Evolutionary conservation across 2,329 filamentous ascomycete species (phyloP), one percentile per base, ranked within the genome.

Genomic region (Canariomyces notabilis): DNA sequence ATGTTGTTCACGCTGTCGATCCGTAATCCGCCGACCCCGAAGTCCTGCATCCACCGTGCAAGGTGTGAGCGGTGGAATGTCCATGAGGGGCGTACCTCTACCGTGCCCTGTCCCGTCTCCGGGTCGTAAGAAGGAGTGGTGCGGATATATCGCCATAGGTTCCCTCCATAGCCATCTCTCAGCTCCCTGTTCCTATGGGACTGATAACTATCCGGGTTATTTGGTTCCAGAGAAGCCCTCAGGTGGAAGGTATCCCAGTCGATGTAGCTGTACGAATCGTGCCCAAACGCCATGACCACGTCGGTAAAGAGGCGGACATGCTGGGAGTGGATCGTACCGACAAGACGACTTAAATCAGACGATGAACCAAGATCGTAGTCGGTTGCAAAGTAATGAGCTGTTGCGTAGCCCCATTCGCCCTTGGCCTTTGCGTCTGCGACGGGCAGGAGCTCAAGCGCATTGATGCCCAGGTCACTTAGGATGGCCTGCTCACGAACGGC

Each of bases 1-100:
- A 57, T 38, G 42, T 59, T 59, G 51, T 57, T 59, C 43, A 59
- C 40, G 43, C 53, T 58, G 52, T 60, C 57, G 2, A 60, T 48
- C 2, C 57, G 57, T 32, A 59, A 43, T 9, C 57, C 56, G 15
- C 20, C 42, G 14, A 58, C 49, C 21, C 49, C 50, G 21, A 58
- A 59, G 37, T 58, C 55, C 11, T 26, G 8, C 58, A 60, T 60
- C 57, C 57, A 59, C 5, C 55, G 44, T 2, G 54, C 46, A 2
- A 58, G 46, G 21, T 58, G 56, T 3, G 37, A 31, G 21, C 50
- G 54, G 46, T 58, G 57, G 34, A 59, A 56, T 9, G 40, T 42
- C 56, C 53, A 56, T 0, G 52, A 44, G 1, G 57, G 57, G 15
- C 50, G 48, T 4, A 53, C 43, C 0, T n/a, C 6, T 1, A 19